These are phyloP conservation scores for Pichia occidentalis DNA, from an alignment of 805 yeast species.

Conservation along the genomic window DNA sequence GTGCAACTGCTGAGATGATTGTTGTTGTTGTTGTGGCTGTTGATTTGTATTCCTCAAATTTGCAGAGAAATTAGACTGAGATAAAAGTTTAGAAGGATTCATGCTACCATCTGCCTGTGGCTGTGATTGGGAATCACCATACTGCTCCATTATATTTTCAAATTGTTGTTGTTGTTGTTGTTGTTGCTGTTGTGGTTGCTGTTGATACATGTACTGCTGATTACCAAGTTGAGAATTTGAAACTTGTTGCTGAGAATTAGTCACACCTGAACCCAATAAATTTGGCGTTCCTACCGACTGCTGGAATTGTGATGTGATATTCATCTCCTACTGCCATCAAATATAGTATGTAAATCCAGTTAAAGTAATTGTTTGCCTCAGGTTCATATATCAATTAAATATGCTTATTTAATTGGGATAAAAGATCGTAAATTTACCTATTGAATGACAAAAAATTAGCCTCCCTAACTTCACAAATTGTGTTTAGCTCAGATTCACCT, in stretches of 20 bases:
- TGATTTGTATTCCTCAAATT: slow-evolving; percentile 25
- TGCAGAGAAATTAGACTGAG: slow-evolving; percentile 33
- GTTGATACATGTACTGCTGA: slow-evolving; percentile 10
- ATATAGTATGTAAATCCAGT: not conserved
- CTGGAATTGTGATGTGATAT: slow-evolving; percentile 16
- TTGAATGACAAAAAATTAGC: too few relatives aligned
- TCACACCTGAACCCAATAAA: slow-evolving; percentile 4
- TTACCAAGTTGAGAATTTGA: slow-evolving; percentile 5
- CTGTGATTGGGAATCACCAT: slow-evolving; percentile 10
- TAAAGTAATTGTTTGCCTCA: not conserved
- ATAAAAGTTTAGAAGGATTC: slow-evolving; percentile 32
- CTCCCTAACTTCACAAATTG: too few relatives aligned
- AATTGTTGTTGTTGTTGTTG: slow-evolving; percentile 20
- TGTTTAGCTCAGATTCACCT: too few relatives aligned
- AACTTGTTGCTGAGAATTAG: slow-evolving; percentile 8
- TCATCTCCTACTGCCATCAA: slow-evolving; percentile 10
- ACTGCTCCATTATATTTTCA: slow-evolving; percentile 5
- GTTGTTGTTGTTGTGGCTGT: slow-evolving; percentile 22
- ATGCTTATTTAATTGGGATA: too few relatives aligned
- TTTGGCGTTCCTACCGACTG: slow-evolving; percentile 8
- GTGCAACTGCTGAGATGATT: slow-evolving; percentile 21
- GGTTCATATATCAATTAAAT: too few relatives aligned
- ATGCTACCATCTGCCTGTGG: slow-evolving; percentile 23
- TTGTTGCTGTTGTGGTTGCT: slow-evolving; percentile 11
- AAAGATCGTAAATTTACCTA: too few relatives aligned